Conservation (phyloP, 345 rosid species). For the Erysimum cheiranthoides region DNA sequence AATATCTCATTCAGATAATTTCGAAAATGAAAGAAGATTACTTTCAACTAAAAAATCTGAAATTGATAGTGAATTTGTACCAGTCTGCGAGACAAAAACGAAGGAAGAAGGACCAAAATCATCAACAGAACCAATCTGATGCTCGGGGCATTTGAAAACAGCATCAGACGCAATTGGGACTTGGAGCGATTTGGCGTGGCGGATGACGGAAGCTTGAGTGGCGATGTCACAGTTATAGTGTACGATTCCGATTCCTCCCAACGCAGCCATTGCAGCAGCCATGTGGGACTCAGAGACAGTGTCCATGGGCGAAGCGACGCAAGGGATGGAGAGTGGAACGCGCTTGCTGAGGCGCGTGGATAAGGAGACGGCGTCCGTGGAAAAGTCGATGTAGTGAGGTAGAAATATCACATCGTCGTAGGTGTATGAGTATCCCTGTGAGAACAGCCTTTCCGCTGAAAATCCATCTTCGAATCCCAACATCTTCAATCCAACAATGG, state of each 20-base stretch:
- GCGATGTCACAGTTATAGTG: constrained; percentile 69
- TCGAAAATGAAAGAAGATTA: too few relatives aligned
- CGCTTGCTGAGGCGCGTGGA: constrained; percentile 75
- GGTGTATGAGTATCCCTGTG: constrained; percentile 83
- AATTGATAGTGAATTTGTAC: constrained; percentile 6
- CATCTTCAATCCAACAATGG: constrained; percentile 16
- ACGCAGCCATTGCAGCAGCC: constrained; percentile 91
- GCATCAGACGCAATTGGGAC: constrained; percentile 68
- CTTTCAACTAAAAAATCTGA: constrained; percentile 1
- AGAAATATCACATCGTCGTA: constrained; percentile 91
- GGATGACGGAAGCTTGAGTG: constrained; percentile 64
- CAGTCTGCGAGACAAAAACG: constrained; percentile 49
- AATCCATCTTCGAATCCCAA: constrained; percentile 74
- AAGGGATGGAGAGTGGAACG: constrained; percentile 76
- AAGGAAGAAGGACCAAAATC: constrained; percentile 53
- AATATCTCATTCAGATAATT: not conserved
- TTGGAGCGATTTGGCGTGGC: constrained; percentile 69
- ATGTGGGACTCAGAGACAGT: constrained; percentile 86
- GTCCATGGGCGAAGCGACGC: constrained; percentile 96
- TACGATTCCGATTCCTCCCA: constrained; percentile 78
- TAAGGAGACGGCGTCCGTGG: constrained; percentile 75
- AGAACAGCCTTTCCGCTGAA: constrained; percentile 62
- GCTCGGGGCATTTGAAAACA: constrained; percentile 50
- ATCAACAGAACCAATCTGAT: constrained; percentile 40
- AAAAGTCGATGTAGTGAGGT: constrained; percentile 91